These are phyloP conservation scores for Phellopilus nigrolimitatus DNA, from an alignment of 1,284 basidiomycete species.

Conservation along the genomic window DNA sequence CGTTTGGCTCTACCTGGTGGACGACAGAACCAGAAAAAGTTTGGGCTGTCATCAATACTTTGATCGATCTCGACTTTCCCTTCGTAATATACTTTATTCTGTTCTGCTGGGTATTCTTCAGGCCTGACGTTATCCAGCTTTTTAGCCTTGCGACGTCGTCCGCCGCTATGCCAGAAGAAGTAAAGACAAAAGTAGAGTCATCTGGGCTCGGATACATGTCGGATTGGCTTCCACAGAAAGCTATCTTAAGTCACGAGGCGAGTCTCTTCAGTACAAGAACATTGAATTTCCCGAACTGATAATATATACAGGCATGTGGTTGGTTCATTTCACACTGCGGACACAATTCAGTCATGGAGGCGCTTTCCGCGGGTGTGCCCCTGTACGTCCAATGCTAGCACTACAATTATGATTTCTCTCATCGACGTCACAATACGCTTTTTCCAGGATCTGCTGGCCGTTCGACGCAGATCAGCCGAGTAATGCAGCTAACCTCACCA, in stretches of 20 bases:
- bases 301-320: slow-evolving; percentile 17
- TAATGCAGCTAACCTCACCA: slow-evolving; percentile 25
- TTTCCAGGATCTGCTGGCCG: slow-evolving; percentile 27
- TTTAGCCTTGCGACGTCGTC: slow-evolving; percentile 15
- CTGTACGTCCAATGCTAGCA: slow-evolving; percentile 10
- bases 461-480: slow-evolving; percentile 25
- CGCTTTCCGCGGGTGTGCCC: slow-evolving; percentile 20
- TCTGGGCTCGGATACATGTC: slow-evolving; percentile 15
- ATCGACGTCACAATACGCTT: background rate
- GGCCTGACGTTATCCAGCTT: slow-evolving; percentile 2
- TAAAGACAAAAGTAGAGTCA: slow-evolving; percentile 9
- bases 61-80: slow-evolving; percentile 15
- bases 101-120: background rate
- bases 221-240: slow-evolving; percentile 20
- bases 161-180: slow-evolving; percentile 15
- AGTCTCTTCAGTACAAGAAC: background rate
- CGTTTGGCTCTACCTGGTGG: slow-evolving; percentile 21
- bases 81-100: slow-evolving; percentile 9
- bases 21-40: slow-evolving; percentile 16
- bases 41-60: slow-evolving; percentile 15
- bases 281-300: background rate
- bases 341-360: slow-evolving; percentile 21
- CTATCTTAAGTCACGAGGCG: slow-evolving; percentile 19
- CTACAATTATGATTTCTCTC: background rate
- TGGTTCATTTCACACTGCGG: slow-evolving; percentile 22